Conservation (phyloP, 495 filamentous ascomycete species). For the Halenospora varia region DNA sequence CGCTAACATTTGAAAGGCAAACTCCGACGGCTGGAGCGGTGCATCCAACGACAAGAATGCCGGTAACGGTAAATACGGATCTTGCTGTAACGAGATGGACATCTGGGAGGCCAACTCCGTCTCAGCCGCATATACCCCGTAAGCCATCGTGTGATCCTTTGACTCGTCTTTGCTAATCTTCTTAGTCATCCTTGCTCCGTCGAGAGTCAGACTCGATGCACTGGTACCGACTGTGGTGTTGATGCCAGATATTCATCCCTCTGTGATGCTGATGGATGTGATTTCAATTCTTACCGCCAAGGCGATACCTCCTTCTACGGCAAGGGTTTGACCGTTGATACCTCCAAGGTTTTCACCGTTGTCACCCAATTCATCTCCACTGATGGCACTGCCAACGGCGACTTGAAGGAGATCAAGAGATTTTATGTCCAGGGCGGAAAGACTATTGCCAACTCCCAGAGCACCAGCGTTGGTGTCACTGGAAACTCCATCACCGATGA, state of each 20-base stretch:
- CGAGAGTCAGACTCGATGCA: constrained; percentile 10
- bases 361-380: constrained; percentile 67
- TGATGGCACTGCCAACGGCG: constrained; percentile 50
- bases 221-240: constrained; percentile 29
- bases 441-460: constrained; percentile 30
- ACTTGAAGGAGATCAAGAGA: constrained; percentile 55
- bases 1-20: constrained; percentile 41
- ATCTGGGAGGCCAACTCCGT: constrained; percentile 65
- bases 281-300: constrained; percentile 66
- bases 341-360: constrained; percentile 57
- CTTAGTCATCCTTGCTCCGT: constrained; percentile 13
- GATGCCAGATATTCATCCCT: constrained; percentile 43
- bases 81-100: constrained; percentile 68
- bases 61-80: constrained; percentile 53
- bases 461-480: constrained; percentile 47
- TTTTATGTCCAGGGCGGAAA: constrained; percentile 48
- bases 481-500: constrained; percentile 53
- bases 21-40: constrained; percentile 48
- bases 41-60: constrained; percentile 45
- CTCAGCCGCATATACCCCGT: constrained; percentile 10
- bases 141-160: not conserved
- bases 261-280: constrained; percentile 74
- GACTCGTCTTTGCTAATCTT: not conserved
- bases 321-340: constrained; percentile 52
- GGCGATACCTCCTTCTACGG: constrained; percentile 58